These are phyloP conservation scores for Trichophaea hybrida DNA, from an alignment of 2,329 filamentous ascomycete species.

Conservation along the genomic window DNA sequence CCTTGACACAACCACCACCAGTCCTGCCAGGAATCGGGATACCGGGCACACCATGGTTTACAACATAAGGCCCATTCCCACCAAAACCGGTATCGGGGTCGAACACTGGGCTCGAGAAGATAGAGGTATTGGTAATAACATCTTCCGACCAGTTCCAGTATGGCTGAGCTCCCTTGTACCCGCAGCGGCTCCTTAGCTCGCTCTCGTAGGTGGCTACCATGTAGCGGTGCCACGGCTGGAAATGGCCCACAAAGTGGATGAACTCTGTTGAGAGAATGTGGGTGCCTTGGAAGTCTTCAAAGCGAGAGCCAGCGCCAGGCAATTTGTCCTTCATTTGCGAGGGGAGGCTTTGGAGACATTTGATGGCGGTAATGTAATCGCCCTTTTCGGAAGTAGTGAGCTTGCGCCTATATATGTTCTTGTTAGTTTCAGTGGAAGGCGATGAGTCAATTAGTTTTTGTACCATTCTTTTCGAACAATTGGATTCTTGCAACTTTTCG, in stretches of 20 bases:
- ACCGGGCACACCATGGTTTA: neutral
- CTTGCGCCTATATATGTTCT: slow-evolving; percentile 11
- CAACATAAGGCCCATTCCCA: slow-evolving; percentile 28
- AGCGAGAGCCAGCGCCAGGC: slow-evolving; percentile 5
- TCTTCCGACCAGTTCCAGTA: slow-evolving; percentile 32
- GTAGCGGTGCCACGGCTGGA: slow-evolving; percentile 36
- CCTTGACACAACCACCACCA: slow-evolving; percentile 29
- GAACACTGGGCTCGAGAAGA: slow-evolving; percentile 18
- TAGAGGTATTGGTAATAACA: slow-evolving; percentile 23
- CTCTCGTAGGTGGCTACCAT: slow-evolving; percentile 31
- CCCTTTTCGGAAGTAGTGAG: slow-evolving; percentile 23
- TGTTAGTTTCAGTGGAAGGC: neutral
- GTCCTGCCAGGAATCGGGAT: slow-evolving; percentile 23
- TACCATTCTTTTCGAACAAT: slow-evolving; percentile 1
- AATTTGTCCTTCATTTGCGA: slow-evolving; percentile 10
- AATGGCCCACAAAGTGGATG: slow-evolving; percentile 28
- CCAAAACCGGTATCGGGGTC: slow-evolving; percentile 28
- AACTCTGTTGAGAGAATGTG: slow-evolving; percentile 30
- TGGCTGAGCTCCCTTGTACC: slow-evolving; percentile 35
- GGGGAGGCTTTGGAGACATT: slow-evolving; percentile 32
- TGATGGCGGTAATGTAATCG: slow-evolving; percentile 32
- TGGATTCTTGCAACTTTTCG: neutral
- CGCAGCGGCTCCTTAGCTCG: slow-evolving; percentile 33
- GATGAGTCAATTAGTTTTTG: neutral
- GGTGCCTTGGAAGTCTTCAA: slow-evolving; percentile 33